Base-by-base conservation (phyloP, 2,329 filamentous ascomycete genomes). In the Ophiostoma angusticollis region DNA sequence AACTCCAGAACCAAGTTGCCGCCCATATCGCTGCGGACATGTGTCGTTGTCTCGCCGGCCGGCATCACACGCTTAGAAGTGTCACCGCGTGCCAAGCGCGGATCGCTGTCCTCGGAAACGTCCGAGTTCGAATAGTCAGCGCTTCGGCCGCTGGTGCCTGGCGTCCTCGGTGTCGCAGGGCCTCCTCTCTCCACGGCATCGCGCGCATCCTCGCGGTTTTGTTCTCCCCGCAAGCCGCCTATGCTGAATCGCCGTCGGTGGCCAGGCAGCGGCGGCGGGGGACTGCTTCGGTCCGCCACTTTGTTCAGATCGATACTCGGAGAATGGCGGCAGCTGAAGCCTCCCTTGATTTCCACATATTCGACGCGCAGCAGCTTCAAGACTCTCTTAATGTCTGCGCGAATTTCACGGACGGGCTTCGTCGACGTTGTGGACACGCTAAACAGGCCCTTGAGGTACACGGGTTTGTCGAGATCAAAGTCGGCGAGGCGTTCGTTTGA, bases 381-480 rank as follows among this genome's bases (percentile, higher is more conserved):
- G 3, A 96, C 91, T 35, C 89, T 74, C 54, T 93, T 93, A 50
- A 98, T 84, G 54, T 98, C 91, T 6, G 77, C 67, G 28, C 89
- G 78, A 46, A 98, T 98, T 43, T 85, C 77, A 1, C 78, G 67
- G 9, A 96, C 74, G 1, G 89, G 84, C 55, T 93, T 93, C 54
- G 80, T 91, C 42, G 86, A 95, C 6, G 91, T 98, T 0, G 91
- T 98, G 4, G 85, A 93, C 39, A 96, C 91, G 52, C 89, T 96
- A 63, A 98, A 96, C 14, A 98, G 69, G 5, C 91, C 91, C 60
- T 96, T 98, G 41, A 98, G 72, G 57, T 82, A 96, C 3, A 96
- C 91, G 0, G 91, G 91, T 57, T 94, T 95, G 38, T 89, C 79
- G 44, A 89, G 74, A 49, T 93, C 85, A 5, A 81, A 78, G 49